Evolutionary conservation across 768 basidiomycete genomes (phyloP), one percentile per base, ranked within the genome.

Genomic region (Dendrothele bispora): DNA sequence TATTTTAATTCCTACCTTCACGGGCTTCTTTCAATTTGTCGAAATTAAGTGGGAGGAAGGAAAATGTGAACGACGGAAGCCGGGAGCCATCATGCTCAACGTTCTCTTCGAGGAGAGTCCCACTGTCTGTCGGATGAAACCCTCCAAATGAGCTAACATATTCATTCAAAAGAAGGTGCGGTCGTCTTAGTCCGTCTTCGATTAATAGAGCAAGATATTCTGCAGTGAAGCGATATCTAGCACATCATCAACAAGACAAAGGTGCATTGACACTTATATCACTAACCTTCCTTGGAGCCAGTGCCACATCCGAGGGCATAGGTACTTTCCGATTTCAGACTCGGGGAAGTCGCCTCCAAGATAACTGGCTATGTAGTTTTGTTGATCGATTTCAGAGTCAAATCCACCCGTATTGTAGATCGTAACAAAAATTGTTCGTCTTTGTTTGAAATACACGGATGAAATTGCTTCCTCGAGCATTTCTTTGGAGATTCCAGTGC

Each of bases 221-320:
- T 18, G 70, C 69, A 1, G 73, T 75, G 40, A 75, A 75, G 17
- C 75, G 71, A 63, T 75, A 67, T 55, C 75, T 77, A 37, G 2
- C 5, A 12, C 25, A 22, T 17, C 10, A 35, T 28, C 27, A 22
- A 39, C 5, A 22, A 25, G 3, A 6, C 30, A 14, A 8, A 15
- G 20, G 5, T 8, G 27, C 1, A 35, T 7, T 7, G 6, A 39
- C 4, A n/a, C 18, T 3, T 27, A 30, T n/a, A 12, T 34, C 2
- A 32, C 61, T 11, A 29, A 75, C 74, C 75, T 66, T 40, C 75
- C 75, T 46, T 66, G 67, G 18, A 77, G 42, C 75, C 75, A 77
- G 53, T 74, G 71, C 66, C 68, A 68, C 12, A 69, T 55, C 4
- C 75, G 55, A 25, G 70, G 65, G 36, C 69, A 41, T n/a, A 77